Percentiles rank a stretch among this genome's conserved stretches.
Evolutionary conservation across 2,329 filamentous ascomycete species (phyloP).

Genomic region (Talaromyces pinophilus): DNA sequence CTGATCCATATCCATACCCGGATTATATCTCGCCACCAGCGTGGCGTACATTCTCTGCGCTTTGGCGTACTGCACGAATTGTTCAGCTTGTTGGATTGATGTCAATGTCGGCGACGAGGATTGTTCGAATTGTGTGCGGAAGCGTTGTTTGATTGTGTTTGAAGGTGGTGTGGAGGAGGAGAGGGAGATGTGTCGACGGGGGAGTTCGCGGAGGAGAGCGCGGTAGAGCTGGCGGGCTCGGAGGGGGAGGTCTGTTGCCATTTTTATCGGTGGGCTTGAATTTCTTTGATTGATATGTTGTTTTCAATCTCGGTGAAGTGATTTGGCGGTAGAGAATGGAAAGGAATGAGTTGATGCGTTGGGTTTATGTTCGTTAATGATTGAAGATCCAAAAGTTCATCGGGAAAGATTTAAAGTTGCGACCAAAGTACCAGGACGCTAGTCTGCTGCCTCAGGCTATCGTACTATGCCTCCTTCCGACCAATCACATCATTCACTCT

Average conservation of each 20-base stretch:
- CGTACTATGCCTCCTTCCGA: background rate
- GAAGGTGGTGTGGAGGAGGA: slow-evolving; percentile 59
- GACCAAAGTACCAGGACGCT: background rate
- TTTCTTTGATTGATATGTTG: background rate
- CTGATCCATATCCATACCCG: slow-evolving; percentile 84
- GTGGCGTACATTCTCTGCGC: slow-evolving; percentile 83
- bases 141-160: slow-evolving; percentile 59
- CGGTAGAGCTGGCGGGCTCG: slow-evolving; percentile 78
- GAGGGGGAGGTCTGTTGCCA: slow-evolving; percentile 31
- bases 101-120: slow-evolving; percentile 26
- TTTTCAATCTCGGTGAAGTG: background rate
- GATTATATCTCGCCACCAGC: slow-evolving; percentile 88
- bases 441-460: background rate
- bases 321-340: background rate
- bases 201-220: slow-evolving; percentile 83
- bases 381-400: background rate
- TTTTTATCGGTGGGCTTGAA: slow-evolving; percentile 7
- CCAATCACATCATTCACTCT: background rate
- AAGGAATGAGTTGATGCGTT: background rate
- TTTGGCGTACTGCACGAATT: slow-evolving; percentile 76
- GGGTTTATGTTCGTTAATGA: background rate
- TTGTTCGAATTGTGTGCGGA: slow-evolving; percentile 62
- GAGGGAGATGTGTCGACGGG: slow-evolving; percentile 59
- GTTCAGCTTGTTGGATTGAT: slow-evolving; percentile 62
- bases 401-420: slow-evolving; percentile 10